phyloP scores from a whole-genome alignment of 2,329 filamentous ascomycete genomes.

The Plectosphaerella sp. region DNA sequence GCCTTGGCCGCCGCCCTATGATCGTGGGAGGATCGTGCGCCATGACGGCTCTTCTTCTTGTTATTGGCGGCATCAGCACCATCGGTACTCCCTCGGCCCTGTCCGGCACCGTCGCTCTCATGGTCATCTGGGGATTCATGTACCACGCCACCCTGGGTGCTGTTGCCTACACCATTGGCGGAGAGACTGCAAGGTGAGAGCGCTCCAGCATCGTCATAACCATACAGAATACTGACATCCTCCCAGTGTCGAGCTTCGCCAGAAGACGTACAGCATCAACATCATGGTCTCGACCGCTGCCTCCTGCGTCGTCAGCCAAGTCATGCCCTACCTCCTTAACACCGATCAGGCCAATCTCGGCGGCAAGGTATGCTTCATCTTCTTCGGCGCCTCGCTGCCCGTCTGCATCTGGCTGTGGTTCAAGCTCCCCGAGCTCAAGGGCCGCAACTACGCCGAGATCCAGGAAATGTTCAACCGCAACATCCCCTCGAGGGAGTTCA shows the following conservation, averaged over 20 bases:
- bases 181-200: conserved; percentile 20
- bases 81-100: conserved; percentile 15
- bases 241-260: conserved; percentile 18
- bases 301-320: conserved; percentile 21
- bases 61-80: conserved; percentile 25
- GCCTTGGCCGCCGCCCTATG: conserved; percentile 21
- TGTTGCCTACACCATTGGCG: conserved; percentile 22
- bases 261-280: conserved; percentile 28
- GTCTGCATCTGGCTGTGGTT: conserved; percentile 15
- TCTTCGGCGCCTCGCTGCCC: conserved; percentile 21
- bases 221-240: not conserved
- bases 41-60: conserved; percentile 20
- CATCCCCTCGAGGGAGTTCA: conserved; percentile 8
- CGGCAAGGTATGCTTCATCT: conserved; percentile 25
- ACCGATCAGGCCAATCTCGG: conserved; percentile 23
- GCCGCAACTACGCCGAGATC: conserved; percentile 11
- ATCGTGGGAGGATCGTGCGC: conserved; percentile 20
- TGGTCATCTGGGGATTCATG: conserved; percentile 20
- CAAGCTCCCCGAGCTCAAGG: conserved; percentile 12
- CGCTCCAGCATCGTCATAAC: not conserved
- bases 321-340: conserved; percentile 24
- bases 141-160: conserved; percentile 24
- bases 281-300: conserved; percentile 23
- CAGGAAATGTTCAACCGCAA: conserved; percentile 10
- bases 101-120: conserved; percentile 19